Conservation (phyloP, 345 rosid genomes). For the Noccaea caerulescens region DNA sequence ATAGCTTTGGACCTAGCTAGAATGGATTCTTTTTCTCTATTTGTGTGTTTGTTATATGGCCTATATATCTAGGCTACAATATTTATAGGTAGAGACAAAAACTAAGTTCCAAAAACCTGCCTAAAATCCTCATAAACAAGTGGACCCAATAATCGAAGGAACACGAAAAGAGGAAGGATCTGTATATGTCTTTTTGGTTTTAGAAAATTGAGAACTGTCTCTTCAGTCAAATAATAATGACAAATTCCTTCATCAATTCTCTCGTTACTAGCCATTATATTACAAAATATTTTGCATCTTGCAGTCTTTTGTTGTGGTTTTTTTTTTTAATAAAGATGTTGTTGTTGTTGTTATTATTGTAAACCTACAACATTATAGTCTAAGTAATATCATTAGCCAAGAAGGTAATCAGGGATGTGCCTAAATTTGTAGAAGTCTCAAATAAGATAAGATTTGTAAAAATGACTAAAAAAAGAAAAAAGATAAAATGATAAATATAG, state of each 20-base stretch:
- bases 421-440: neutral
- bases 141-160: constrained; percentile 36
- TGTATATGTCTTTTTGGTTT: constrained; percentile 11
- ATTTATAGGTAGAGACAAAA: constrained; percentile 13
- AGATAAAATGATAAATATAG: no score
- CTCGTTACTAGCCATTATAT: constrained; percentile 8
- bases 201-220: neutral
- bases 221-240: constrained; percentile 28
- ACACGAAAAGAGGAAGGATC: constrained; percentile 26
- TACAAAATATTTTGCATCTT: neutral
- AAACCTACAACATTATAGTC: neutral
- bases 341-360: neutral
- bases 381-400: constrained; percentile 1
- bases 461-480: no score
- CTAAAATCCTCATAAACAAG: constrained; percentile 22
- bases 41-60: constrained; percentile 15
- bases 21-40: constrained; percentile 25
- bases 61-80: neutral
- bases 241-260: constrained; percentile 14
- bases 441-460: no score
- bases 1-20: constrained; percentile 35
- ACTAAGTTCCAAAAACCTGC: constrained; percentile 26
- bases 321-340: no score
- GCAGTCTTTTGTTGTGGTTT: neutral
- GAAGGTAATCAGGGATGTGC: neutral